phyloP scores from a whole-genome alignment of 176 grass and related monocot species.

The Lolium multiflorum region DNA sequence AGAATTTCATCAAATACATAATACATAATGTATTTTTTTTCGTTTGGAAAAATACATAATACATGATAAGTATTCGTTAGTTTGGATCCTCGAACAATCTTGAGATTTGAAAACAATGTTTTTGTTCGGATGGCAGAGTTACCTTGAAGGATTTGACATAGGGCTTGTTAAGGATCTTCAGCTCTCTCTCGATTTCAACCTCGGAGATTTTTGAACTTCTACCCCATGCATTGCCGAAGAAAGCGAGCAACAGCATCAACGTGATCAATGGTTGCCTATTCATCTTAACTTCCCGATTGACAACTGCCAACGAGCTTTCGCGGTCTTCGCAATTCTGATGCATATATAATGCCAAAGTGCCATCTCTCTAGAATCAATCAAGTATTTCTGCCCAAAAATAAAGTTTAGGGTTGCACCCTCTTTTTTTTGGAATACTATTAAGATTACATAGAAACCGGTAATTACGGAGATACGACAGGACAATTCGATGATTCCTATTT shows the following conservation, averaged over 20 bases:
- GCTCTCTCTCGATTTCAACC: slow-evolving; percentile 10
- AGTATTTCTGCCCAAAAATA: too few relatives aligned
- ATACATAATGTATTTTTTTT: too few relatives aligned
- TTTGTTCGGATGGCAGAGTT: neutral
- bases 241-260: neutral
- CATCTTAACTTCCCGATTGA: neutral
- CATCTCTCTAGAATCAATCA: neutral
- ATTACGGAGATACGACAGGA: neutral
- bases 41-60: too few relatives aligned
- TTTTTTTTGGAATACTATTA: neutral
- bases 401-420: neutral
- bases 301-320: neutral
- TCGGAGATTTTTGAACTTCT: neutral
- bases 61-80: too few relatives aligned
- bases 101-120: neutral
- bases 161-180: slow-evolving; percentile 34
- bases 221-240: neutral
- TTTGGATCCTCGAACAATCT: neutral
- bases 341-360: neutral
- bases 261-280: neutral
- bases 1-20: neutral
- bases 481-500: neutral
- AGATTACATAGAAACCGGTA: neutral
- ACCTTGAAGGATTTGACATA: slow-evolving; percentile 27
- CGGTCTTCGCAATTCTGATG: neutral